Evolutionary conservation across 345 rosid species (phyloP).

Genomic region (Syzygium aqueum): DNA sequence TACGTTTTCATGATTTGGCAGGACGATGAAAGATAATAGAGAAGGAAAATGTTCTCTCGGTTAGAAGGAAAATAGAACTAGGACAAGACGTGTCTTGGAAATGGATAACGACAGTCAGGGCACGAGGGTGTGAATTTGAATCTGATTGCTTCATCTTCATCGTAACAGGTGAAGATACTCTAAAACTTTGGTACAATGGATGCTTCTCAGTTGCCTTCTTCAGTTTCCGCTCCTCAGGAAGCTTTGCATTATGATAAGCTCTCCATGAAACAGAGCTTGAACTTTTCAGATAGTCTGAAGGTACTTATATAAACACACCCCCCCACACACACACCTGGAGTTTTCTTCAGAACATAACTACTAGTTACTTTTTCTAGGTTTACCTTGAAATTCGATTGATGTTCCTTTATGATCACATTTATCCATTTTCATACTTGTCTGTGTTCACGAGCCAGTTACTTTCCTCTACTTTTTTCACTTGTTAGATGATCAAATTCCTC

Average conservation of each 20-base stretch:
- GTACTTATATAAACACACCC: slow-evolving; percentile 9
- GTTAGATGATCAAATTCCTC: neutral
- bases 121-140: neutral
- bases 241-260: slow-evolving; percentile 56
- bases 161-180: neutral
- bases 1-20: neutral
- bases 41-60: neutral
- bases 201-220: neutral
- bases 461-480: neutral
- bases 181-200: neutral
- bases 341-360: neutral
- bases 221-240: slow-evolving; percentile 24
- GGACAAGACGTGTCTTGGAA: neutral
- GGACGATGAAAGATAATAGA: neutral
- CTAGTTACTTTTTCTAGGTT: neutral
- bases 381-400: neutral
- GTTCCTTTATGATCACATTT: neutral
- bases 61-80: neutral
- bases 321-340: too few relatives aligned
- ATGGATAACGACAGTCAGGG: neutral
- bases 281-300: slow-evolving; percentile 64
- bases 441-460: neutral
- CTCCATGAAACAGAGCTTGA: slow-evolving; percentile 59
- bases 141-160: neutral
- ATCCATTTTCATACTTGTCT: neutral